Conservation (phyloP, 495 filamentous ascomycete genomes). For the Hypoxylon lenormandii region DNA sequence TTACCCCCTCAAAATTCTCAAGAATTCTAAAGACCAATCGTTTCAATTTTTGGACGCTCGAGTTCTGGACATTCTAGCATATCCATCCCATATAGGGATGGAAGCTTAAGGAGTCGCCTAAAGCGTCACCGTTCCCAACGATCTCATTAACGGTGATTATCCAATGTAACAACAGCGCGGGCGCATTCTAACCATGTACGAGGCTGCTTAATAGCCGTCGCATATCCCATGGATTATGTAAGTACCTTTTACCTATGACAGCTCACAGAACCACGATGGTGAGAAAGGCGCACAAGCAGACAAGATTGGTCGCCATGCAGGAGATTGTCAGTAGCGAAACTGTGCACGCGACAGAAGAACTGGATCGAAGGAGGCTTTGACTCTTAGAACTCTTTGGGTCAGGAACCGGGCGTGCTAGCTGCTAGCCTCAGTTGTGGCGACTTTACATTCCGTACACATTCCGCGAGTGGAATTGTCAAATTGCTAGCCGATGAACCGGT, state of each 20-base stretch:
- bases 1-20: conserved; percentile 4
- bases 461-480: conserved; percentile 26
- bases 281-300: too few relatives aligned
- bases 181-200: conserved; percentile 13
- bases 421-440: conserved; percentile 1
- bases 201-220: not conserved
- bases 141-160: conserved; percentile 20
- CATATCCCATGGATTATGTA: too few relatives aligned
- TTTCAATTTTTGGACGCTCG: conserved; percentile 21
- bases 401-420: not conserved
- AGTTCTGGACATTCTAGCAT: not conserved
- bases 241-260: too few relatives aligned
- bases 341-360: conserved; percentile 13
- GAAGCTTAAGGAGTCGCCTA: conserved; percentile 21
- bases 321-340: not conserved
- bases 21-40: conserved; percentile 20
- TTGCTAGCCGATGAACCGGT: conserved; percentile 15
- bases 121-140: conserved; percentile 1
- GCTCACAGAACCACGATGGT: too few relatives aligned
- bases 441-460: too few relatives aligned
- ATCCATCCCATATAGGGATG: conserved; percentile 5
- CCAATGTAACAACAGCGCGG: conserved; percentile 31
- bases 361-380: conserved; percentile 1
- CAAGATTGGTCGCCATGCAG: too few relatives aligned
- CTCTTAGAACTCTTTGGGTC: conserved; percentile 5